A percentile compares a stretch with the other conserved stretches of the same genome.
phyloP scores from a whole-genome alignment of 192 early-diverging fungal genomes.

The Nowakowskiella sp. region DNA sequence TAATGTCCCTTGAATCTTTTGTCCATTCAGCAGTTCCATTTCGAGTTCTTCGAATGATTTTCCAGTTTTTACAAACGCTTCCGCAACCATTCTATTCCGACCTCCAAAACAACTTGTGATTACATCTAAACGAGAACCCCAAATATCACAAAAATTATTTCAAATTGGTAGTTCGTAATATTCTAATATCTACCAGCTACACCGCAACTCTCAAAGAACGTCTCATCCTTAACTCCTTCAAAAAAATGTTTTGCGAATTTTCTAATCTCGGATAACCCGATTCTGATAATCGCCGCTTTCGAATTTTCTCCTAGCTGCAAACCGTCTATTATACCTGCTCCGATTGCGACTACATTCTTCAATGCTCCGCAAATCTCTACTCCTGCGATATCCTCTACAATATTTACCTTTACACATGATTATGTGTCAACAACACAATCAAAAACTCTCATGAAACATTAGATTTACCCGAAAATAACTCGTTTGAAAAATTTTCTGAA shows the following conservation, averaged over 20 bases:
- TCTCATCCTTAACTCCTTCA: slow-evolving; percentile 79
- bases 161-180: background rate
- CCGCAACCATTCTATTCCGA: slow-evolving; percentile 88
- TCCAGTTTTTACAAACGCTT: slow-evolving; percentile 83
- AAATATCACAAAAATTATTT: background rate
- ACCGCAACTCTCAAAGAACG: slow-evolving; percentile 96
- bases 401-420: no score
- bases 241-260: slow-evolving; percentile 80
- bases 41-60: slow-evolving; percentile 91
- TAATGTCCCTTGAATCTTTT: slow-evolving; percentile 93
- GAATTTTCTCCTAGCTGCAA: slow-evolving; percentile 90
- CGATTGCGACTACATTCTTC: slow-evolving; percentile 98
- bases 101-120: slow-evolving; percentile 97
- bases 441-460: background rate
- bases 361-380: slow-evolving; percentile 96
- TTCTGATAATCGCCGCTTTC: slow-evolving; percentile 94
- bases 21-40: slow-evolving; percentile 86
- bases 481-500: slow-evolving; percentile 76
- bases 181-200: slow-evolving; percentile 63
- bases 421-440: background rate
- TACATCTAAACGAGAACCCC: slow-evolving; percentile 9
- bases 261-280: slow-evolving; percentile 92
- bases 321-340: slow-evolving; percentile 91
- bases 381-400: slow-evolving; percentile 75
- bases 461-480: slow-evolving; percentile 76